A percentile compares a stretch with the other conserved stretches of the same genome.
These are phyloP conservation scores for Colletotrichum aenigma DNA, from an alignment of 2,329 filamentous ascomycete species.

Conservation along the genomic window DNA sequence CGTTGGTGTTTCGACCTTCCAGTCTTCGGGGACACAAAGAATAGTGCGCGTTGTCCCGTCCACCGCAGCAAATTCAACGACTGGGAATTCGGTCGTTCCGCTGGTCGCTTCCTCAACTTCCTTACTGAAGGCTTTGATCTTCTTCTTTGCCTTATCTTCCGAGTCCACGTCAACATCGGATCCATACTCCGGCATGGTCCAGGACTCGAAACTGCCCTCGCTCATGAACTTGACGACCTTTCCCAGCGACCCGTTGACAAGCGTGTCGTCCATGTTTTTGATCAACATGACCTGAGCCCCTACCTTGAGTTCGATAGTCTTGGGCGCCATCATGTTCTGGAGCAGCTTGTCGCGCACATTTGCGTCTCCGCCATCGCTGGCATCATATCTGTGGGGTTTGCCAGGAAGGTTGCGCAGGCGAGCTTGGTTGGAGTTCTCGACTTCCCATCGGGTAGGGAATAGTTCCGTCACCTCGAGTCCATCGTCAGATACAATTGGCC, in stretches of 20 bases:
- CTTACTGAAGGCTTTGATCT: conserved; percentile 56
- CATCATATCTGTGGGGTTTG: conserved; percentile 69
- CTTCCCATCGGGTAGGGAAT: conserved; percentile 89
- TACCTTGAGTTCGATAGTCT: conserved; percentile 79
- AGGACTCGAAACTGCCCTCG: conserved; percentile 42
- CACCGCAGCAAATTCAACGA: conserved; percentile 82
- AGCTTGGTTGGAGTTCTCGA: conserved; percentile 81
- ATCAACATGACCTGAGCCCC: conserved; percentile 99
- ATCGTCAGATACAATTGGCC: conserved; percentile 75
- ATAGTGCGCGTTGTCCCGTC: conserved; percentile 79
- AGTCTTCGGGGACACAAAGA: conserved; percentile 84
- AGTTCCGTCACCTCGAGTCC: conserved; percentile 85
- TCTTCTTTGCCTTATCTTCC: conserved; percentile 56
- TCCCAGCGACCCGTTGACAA: conserved; percentile 94
- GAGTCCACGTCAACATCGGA: conserved; percentile 45
- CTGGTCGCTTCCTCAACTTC: conserved; percentile 45
- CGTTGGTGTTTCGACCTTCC: conserved; percentile 97
- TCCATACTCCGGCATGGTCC: conserved; percentile 35
- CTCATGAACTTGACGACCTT: conserved; percentile 81
- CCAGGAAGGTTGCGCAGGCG: conserved; percentile 77
- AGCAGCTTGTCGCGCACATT: conserved; percentile 77
- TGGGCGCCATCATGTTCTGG: conserved; percentile 91
- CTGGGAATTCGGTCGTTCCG: conserved; percentile 65
- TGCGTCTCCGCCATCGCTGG: conserved; percentile 77
- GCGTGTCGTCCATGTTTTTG: conserved; percentile 93